A percentile compares a stretch with the other conserved stretches of the same genome.
Evolutionary conservation across 2,329 filamentous ascomycete species (phyloP).

Genomic region (Penicillium sp.): DNA sequence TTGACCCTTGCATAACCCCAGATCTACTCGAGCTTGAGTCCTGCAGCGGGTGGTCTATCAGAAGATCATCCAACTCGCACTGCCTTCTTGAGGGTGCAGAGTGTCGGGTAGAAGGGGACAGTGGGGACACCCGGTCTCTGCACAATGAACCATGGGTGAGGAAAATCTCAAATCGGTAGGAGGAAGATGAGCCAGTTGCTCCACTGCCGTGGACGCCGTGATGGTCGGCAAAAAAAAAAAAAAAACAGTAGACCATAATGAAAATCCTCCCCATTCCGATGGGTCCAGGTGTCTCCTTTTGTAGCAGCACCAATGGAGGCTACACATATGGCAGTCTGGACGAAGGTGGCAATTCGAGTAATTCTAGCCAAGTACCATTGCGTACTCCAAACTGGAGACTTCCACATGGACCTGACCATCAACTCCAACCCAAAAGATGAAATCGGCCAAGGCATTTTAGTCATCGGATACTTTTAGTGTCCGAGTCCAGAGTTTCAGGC

Average conservation of each 20-base stretch:
- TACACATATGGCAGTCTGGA: neutral
- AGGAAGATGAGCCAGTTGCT: constrained; percentile 5
- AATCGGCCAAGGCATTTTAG: constrained; percentile 11
- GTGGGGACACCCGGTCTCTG: constrained; percentile 2
- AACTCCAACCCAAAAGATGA: too few species aligned
- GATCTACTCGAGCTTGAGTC: constrained; percentile 12
- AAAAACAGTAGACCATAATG: constrained; percentile 7
- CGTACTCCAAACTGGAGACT: too few species aligned
- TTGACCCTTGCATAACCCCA: constrained; percentile 30
- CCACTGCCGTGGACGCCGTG: constrained; percentile 10
- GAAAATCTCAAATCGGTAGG: constrained; percentile 1
- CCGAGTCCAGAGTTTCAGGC: constrained; percentile 16
- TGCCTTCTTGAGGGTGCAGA: neutral
- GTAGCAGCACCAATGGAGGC: too few species aligned
- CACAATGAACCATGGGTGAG: constrained; percentile 13
- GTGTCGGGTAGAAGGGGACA: neutral
- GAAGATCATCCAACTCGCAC: neutral
- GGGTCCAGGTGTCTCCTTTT: constrained; percentile 1
- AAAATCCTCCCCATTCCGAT: constrained; percentile 11
- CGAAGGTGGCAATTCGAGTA: neutral
- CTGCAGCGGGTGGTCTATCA: neutral
- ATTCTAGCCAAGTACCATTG: too few species aligned
- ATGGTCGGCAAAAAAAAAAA: constrained; percentile 3
- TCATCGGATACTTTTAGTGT: constrained; percentile 17
- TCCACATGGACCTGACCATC: too few species aligned